A percentile compares a stretch with the other conserved stretches of the same genome.
These are phyloP conservation scores for Erodium texanum DNA, from an alignment of 441 rosid genomes.

Conservation along the genomic window DNA sequence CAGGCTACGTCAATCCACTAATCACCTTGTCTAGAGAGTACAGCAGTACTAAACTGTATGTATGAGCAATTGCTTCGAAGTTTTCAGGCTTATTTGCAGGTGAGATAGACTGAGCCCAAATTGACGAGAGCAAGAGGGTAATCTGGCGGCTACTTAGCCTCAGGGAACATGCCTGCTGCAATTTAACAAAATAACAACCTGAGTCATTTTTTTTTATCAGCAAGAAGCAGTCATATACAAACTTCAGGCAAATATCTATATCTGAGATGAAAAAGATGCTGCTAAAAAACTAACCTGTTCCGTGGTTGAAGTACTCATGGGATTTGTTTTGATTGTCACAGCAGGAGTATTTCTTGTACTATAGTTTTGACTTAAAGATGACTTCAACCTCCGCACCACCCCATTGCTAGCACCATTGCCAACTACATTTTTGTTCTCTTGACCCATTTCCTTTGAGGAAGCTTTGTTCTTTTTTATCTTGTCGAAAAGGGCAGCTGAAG, in stretches of 20 bases:
- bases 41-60: constrained; percentile 62
- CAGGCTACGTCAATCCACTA: constrained; percentile 9
- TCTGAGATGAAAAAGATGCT: constrained; percentile 6
- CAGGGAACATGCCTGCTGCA: constrained; percentile 56
- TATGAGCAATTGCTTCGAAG: constrained; percentile 86
- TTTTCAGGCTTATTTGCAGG: constrained; percentile 72
- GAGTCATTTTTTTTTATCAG: constrained; percentile 7
- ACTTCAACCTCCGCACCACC: constrained; percentile 55
- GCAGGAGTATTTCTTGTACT: constrained; percentile 32
- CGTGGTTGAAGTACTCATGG: constrained; percentile 27
- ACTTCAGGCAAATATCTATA: constrained; percentile 4
- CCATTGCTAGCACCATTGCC: too few species aligned
- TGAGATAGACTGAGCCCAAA: constrained; percentile 83
- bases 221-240: not conserved
- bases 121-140: constrained; percentile 65
- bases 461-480: constrained; percentile 63
- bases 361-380: constrained; percentile 46
- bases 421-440: constrained; percentile 20
- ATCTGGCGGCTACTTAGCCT: constrained; percentile 87
- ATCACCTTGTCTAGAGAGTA: constrained; percentile 72
- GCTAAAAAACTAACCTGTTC: constrained; percentile 42
- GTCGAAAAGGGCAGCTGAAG: constrained; percentile 94
- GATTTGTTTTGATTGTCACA: constrained; percentile 24
- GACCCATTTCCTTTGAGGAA: too few species aligned
- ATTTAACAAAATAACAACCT: constrained; percentile 13